phyloP scores from a whole-genome alignment of 2,329 filamentous ascomycete genomes.

The Fusarium mundagurra region DNA sequence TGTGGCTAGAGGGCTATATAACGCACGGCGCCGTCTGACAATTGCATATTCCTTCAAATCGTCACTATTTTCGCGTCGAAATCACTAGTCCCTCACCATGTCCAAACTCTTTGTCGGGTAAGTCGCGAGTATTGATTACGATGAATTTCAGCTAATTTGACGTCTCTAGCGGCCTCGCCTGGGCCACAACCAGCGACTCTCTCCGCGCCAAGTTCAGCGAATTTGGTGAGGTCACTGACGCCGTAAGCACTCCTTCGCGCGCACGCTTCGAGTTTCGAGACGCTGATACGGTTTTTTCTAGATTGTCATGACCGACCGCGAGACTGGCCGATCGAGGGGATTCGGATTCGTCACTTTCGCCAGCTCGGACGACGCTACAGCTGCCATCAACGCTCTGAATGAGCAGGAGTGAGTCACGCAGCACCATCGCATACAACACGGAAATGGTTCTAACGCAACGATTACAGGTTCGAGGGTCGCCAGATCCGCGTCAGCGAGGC shows the following conservation, averaged over 20 bases:
- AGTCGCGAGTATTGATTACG: background rate
- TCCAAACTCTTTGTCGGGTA: slow-evolving; percentile 10
- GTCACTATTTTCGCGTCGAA: background rate
- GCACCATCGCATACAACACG: background rate
- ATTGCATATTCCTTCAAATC: background rate
- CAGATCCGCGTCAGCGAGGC: background rate
- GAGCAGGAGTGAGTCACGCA: background rate
- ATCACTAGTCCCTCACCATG: background rate
- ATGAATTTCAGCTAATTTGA: background rate
- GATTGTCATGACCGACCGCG: slow-evolving; percentile 2
- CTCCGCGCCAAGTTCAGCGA: background rate
- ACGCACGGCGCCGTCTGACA: background rate
- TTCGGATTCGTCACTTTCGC: slow-evolving; percentile 1
- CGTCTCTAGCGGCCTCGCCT: background rate
- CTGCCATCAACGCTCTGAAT: background rate
- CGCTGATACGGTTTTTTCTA: background rate
- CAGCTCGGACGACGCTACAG: background rate
- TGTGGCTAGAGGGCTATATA: slow-evolving; percentile 7
- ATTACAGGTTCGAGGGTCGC: background rate
- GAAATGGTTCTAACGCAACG: background rate
- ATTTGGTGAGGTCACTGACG: slow-evolving; percentile 3
- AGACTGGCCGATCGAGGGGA: background rate
- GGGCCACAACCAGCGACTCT: background rate
- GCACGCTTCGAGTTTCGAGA: background rate
- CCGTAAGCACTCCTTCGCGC: background rate